Percentiles rank a stretch among this genome's conserved stretches.
Evolutionary conservation across 257 asterid species (phyloP).

Genomic region (Euphrasia confusa): DNA sequence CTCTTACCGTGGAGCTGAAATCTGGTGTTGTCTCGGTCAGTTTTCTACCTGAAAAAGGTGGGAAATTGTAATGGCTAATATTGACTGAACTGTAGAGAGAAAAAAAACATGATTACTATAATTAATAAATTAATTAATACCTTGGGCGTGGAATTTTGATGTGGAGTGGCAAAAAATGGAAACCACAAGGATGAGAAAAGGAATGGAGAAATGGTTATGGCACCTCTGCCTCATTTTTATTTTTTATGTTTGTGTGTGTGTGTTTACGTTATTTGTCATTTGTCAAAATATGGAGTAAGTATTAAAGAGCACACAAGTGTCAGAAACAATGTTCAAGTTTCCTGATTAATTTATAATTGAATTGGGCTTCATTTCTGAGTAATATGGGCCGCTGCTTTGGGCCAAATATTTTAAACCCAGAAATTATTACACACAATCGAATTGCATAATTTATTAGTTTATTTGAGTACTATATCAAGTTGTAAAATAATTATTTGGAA

Average conservation of each 20-base stretch:
- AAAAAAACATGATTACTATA: background rate
- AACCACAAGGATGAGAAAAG: constrained; percentile 21
- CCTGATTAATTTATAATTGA: no score
- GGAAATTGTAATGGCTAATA: background rate
- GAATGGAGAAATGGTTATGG: constrained; percentile 18
- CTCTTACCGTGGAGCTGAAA: constrained; percentile 35
- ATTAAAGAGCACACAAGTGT: no score
- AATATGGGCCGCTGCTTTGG: no score
- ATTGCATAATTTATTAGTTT: no score
- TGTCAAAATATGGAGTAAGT: no score
- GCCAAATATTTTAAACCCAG: no score
- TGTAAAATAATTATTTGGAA: background rate
- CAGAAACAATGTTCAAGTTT: no score
- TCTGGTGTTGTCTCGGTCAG: constrained; percentile 17
- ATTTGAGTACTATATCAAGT: no score
- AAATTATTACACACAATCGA: no score
- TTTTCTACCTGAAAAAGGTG: constrained; percentile 46
- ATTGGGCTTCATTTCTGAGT: no score
- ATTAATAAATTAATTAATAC: constrained; percentile 23
- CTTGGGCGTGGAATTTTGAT: constrained; percentile 37
- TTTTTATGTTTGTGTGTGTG: no score
- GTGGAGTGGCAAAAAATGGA: constrained; percentile 32
- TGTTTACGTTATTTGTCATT: no score
- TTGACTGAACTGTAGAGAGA: background rate
- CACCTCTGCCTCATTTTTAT: background rate